Percentiles rank a stretch among this genome's conserved stretches.
Conservation (phyloP, 2,329 filamentous ascomycete species). For the Tolypocladium tropicale region DNA sequence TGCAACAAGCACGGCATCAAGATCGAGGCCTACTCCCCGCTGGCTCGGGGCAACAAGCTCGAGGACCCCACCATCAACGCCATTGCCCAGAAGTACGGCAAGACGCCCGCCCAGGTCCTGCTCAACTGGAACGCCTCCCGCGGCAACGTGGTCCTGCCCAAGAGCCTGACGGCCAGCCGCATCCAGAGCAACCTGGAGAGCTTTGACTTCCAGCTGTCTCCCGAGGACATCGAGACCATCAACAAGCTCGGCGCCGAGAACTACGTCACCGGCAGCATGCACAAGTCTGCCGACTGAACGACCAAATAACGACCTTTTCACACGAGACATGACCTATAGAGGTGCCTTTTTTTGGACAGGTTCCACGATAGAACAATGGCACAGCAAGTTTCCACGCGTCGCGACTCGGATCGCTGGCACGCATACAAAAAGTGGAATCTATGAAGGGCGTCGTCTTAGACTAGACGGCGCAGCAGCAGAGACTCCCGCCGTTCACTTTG, state of each 20-base stretch:
- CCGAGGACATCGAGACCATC: conserved; percentile 50
- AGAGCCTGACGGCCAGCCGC: conserved; percentile 55
- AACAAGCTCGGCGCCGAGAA: conserved; percentile 56
- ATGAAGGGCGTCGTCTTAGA: neutral
- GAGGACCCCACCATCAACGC: conserved; percentile 50
- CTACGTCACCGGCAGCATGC: conserved; percentile 52
- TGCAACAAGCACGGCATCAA: conserved; percentile 46
- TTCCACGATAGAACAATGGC: neutral
- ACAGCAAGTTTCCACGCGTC: neutral
- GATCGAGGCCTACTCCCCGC: conserved; percentile 46
- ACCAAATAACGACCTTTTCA: neutral
- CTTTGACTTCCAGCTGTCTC: conserved; percentile 49
- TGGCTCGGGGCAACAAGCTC: conserved; percentile 26
- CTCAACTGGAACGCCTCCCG: conserved; percentile 72
- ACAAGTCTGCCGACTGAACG: conserved; percentile 26
- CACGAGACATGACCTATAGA: conserved; percentile 1
- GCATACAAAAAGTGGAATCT: neutral
- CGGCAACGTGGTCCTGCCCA: conserved; percentile 63
- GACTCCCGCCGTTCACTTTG: neutral
- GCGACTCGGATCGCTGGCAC: neutral
- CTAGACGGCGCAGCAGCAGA: neutral
- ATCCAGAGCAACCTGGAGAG: conserved; percentile 58
- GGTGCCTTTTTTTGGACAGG: conserved; percentile 1
- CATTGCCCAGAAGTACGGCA: conserved; percentile 59
- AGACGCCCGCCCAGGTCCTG: conserved; percentile 63